Evolutionary conservation across 768 basidiomycete species (phyloP), one percentile per base, ranked within the genome.

Genomic region (Gloeopeniophorella convolvens): DNA sequence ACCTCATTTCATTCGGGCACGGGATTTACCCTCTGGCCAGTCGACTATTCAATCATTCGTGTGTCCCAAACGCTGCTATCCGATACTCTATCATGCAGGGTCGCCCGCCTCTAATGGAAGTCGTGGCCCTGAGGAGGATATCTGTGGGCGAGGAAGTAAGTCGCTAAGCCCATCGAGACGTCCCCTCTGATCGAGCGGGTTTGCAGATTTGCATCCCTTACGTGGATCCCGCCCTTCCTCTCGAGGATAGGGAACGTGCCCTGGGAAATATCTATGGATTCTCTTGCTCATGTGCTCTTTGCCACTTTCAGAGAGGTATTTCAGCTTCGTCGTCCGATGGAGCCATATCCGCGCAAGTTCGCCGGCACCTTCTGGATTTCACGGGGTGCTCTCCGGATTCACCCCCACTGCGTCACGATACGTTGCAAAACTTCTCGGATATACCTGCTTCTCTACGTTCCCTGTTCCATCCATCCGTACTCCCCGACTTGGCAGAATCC

Each of bases 31-130:
- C 89, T 7, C 63, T 78, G 9, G 82, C 89, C 1, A 90, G 89
- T 60, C 74, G 86, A n/a, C 62, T 79, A 11, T 88, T 90, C 69
- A 91, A 91, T 60, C 89, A 91, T 60, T 87, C 85, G 4, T 91
- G 89, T 63, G 58, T 75, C 15, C 86, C 89, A 1, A 89, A 87
- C 56, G 83, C 84, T 13, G 77, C 75, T 21, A 70, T 78, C 27
- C 83, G 78, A 62, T 87, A 84, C 59, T 60, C 65, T 37, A 66
- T 86, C 13, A 59, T 55, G 20, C 62, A 57, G 2, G 64, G 60
- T 7, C 58, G 68, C 34, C 58, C 65, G 3, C 74, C 78, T 2
- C 54, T 55, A 11, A 84, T 90, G 82, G 75, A 85, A 54, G 68
- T 89, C 3, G 70, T 85, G 8, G 77, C 83, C 2, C 69, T 91